Evolutionary conservation across 2,329 filamentous ascomycete genomes (phyloP).

Genomic region (Botryotinia convoluta): DNA sequence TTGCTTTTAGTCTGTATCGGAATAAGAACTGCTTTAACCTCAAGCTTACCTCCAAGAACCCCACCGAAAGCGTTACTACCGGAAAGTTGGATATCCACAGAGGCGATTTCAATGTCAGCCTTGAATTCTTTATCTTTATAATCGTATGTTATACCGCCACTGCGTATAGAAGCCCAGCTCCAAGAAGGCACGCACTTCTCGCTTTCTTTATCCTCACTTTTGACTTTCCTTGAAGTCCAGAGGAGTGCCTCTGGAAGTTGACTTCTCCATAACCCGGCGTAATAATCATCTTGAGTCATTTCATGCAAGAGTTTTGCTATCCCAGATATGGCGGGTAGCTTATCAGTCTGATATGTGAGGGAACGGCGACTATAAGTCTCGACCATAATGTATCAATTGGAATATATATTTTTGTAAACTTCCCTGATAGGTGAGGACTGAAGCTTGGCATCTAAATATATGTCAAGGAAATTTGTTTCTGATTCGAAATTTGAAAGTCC

Average conservation of each 20-base stretch:
- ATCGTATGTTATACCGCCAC: not conserved
- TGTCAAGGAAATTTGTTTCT: not conserved
- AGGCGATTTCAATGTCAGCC: not conserved
- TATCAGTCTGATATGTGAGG: not conserved
- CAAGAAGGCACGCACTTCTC: not conserved
- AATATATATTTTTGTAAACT: not conserved
- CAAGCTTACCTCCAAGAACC: not conserved
- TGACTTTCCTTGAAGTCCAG: not conserved
- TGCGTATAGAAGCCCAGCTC: not conserved
- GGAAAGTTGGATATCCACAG: not conserved
- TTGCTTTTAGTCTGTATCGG: fast-evolving
- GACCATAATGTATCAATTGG: not conserved
- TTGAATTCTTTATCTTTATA: not conserved
- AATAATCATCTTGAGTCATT: not conserved
- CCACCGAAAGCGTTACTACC: not conserved
- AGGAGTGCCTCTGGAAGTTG: not conserved
- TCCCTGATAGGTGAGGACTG: not conserved
- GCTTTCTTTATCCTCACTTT: fast-evolving
- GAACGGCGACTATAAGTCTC: not conserved
- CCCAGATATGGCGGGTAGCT: not conserved
- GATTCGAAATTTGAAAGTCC: not conserved
- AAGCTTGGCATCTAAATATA: not conserved
- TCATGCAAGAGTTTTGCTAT: not conserved
- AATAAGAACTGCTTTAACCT: not conserved
- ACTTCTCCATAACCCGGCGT: not conserved